Evolutionary conservation across 345 rosid species (phyloP), one percentile per base, ranked within the genome.

Genomic region (Acer campestre): DNA sequence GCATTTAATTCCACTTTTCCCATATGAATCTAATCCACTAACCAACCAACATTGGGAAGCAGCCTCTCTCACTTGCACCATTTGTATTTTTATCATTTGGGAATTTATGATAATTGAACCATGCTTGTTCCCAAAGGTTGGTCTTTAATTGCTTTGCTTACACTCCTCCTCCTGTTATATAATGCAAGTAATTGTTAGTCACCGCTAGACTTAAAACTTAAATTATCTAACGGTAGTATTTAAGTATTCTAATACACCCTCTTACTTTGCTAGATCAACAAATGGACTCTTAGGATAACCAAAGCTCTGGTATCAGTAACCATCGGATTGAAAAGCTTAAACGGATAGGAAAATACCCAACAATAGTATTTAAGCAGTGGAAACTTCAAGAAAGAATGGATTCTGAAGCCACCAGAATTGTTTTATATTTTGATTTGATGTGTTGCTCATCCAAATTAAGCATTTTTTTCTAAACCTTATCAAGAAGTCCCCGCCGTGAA

Each of bases 121-220:
- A 81, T 76, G 75, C 80, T 78, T 81, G 80, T 78, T 51, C 78
- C 67, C 59, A 17, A 75, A 79, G 84, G 72, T 0, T 79, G 68
- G 72, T 38, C 46, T 74, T 77, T 40, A 70, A 73, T 85, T 83
- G 74, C 78, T 85, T 80, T 71, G 71, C 64, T 70, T 75, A 78
- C 74, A 82, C 83, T 79, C 74, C 23, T 75, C 77, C 48, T 67
- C 35, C 35, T 4, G 3, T 31, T 31, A 31, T 3, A 0, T 31
- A 29, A 29, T 29, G 4, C 35, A 29, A 29, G 4, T 29, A 29
- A 3, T 3, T 29, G 35, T 29, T 2, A 29, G 31, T 2, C 2
- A 29, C 4, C 4, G 4, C 3, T 29, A 29, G 4, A 3, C 35
- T 3, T 29, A 29, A 29, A 29, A 29, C 4, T 29, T 29, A 29